Evolutionary conservation across 371 early-diverging fungal species (phyloP).

Genomic region (Fennellomyces sp.): DNA sequence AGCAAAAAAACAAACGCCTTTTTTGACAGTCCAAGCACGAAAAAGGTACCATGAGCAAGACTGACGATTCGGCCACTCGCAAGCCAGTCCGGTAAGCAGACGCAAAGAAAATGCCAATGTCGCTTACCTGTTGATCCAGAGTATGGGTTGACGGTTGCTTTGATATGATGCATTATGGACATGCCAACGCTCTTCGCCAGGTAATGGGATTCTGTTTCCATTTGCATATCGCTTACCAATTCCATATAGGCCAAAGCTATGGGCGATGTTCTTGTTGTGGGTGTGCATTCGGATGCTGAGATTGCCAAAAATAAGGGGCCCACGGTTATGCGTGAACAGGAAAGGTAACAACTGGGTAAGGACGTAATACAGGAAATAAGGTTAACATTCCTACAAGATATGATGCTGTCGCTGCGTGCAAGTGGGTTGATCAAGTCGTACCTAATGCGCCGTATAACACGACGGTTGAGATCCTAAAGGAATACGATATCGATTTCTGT

Average conservation of each 20-base stretch:
- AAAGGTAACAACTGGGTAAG: slow-evolving; percentile 61
- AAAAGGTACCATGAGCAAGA: background rate
- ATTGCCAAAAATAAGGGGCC: slow-evolving; percentile 94
- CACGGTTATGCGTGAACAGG: slow-evolving; percentile 97
- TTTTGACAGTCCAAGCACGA: too few species aligned
- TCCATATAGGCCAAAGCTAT: slow-evolving; percentile 80
- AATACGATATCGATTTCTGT: slow-evolving; percentile 88
- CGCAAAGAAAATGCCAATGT: background rate
- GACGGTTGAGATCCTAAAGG: slow-evolving; percentile 77
- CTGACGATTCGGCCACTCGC: background rate
- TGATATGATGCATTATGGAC: slow-evolving; percentile 96
- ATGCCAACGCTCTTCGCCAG: slow-evolving; percentile 95
- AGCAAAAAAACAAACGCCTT: too few species aligned
- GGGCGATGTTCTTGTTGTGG: slow-evolving; percentile 94
- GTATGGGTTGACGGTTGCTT: slow-evolving; percentile 95
- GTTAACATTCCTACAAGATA: slow-evolving; percentile 53
- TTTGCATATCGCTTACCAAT: background rate
- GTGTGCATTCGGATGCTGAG: slow-evolving; percentile 94
- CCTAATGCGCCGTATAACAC: slow-evolving; percentile 94
- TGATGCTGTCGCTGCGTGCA: slow-evolving; percentile 93
- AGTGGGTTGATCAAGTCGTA: slow-evolving; percentile 96
- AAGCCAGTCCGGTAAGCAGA: slow-evolving; percentile 17
- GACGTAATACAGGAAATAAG: too few species aligned
- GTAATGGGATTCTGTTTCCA: too few species aligned
- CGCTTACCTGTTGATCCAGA: slow-evolving; percentile 23